Evolutionary conservation across 305 asterid species (phyloP).

Genomic region (Solanum hybrid): DNA sequence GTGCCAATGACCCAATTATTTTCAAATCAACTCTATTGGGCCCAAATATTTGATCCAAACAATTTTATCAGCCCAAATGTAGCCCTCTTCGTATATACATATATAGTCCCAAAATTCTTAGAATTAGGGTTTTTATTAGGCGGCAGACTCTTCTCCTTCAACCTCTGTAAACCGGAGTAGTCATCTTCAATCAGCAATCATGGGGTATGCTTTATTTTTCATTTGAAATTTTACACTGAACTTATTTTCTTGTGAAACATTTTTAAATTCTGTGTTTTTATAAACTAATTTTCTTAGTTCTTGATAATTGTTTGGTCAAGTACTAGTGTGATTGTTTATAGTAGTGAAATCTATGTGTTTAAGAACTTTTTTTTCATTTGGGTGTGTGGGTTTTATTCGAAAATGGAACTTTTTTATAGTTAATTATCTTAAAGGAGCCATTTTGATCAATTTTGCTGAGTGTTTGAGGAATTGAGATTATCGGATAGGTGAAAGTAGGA

Average conservation of each 20-base stretch:
- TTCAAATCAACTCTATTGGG: background rate
- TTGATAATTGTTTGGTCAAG: background rate
- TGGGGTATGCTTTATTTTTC: constrained; percentile 42
- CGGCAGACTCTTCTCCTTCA: constrained; percentile 11
- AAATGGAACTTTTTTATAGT: background rate
- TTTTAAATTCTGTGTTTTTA: background rate
- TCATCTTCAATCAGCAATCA: constrained; percentile 35
- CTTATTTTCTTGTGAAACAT: background rate
- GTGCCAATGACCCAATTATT: background rate
- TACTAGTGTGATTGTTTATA: background rate
- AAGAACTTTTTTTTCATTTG: background rate
- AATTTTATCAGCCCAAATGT: background rate
- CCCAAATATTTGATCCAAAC: background rate
- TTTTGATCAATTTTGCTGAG: background rate
- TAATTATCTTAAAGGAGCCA: background rate
- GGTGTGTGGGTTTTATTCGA: background rate
- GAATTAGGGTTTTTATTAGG: constrained; percentile 36
- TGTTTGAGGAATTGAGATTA: background rate
- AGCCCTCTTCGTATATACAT: background rate
- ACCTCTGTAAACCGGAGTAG: constrained; percentile 13
- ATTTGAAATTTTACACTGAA: too few species aligned
- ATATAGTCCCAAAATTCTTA: background rate
- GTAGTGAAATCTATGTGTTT: background rate
- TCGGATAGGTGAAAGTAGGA: background rate
- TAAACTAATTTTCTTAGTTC: background rate